phyloP scores from a whole-genome alignment of 176 grass and related monocot genomes.

The Hordeum marinum region DNA sequence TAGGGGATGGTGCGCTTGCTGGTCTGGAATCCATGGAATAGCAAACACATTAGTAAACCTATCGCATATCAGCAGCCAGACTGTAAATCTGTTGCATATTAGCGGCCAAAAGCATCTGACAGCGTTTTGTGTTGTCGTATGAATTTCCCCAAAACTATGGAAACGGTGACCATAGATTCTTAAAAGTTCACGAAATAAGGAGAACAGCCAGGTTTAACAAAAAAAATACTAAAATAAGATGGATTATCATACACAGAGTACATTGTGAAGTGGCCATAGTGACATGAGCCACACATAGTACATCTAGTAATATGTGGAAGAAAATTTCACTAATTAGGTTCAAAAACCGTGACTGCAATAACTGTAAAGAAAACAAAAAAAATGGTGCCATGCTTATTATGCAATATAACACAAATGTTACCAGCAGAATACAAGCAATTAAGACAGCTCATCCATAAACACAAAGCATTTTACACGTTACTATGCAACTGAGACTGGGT shows the following conservation, averaged over 20 bases:
- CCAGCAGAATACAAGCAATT: not conserved
- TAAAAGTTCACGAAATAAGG: not conserved
- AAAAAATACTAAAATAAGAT: not conserved
- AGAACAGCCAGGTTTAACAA: not conserved
- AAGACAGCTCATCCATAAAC: not conserved
- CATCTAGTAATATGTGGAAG: not conserved
- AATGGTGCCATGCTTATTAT: not conserved
- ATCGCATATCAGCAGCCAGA: not conserved
- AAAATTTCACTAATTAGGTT: not conserved
- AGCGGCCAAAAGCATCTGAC: not conserved
- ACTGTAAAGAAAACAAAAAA: too few relatives aligned
- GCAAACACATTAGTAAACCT: not conserved
- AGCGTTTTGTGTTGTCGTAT: not conserved
- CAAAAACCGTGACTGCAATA: not conserved
- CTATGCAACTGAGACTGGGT: not conserved
- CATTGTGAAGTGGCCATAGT: not conserved
- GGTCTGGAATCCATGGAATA: constrained; percentile 35
- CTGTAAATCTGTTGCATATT: too few relatives aligned
- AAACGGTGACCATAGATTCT: not conserved
- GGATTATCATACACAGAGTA: not conserved
- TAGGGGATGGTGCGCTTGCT: constrained; percentile 60
- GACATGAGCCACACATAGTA: not conserved
- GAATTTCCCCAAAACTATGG: constrained; percentile 19
- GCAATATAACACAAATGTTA: not conserved
- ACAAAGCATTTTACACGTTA: not conserved